phyloP scores from a whole-genome alignment of 169 alveolate species.

The Condylostoma magnum region DNA sequence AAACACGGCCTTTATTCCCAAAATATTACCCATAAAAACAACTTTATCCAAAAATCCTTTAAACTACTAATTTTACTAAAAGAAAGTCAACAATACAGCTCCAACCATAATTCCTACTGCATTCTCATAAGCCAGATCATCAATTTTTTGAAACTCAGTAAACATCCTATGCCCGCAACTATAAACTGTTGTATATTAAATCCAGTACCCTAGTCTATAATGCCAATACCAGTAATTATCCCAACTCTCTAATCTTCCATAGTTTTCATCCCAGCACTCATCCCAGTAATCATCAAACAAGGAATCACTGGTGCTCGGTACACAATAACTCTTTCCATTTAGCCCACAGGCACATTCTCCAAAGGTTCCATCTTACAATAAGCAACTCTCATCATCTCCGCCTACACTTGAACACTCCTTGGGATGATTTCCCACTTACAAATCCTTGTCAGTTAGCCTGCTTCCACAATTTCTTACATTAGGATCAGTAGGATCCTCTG shows the following conservation, averaged over 20 bases:
- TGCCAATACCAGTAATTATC: constrained; percentile 4
- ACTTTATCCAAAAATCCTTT: too few relatives aligned
- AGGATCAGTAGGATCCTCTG: neutral
- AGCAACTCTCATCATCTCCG: neutral
- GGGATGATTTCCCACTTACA: constrained; percentile 1
- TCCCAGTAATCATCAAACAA: neutral
- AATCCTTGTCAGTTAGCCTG: neutral
- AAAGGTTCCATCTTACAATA: neutral
- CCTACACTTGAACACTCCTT: neutral
- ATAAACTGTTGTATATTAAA: neutral
- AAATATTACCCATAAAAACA: too few relatives aligned
- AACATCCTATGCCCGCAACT: neutral
- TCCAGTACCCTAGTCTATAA: neutral
- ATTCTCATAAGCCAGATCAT: neutral
- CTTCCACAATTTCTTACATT: neutral
- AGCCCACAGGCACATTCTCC: constrained; percentile 25
- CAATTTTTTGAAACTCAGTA: neutral
- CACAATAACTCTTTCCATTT: constrained; percentile 13
- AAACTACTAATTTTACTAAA: too few relatives aligned
- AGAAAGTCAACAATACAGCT: too few relatives aligned
- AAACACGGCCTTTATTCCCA: too few relatives aligned
- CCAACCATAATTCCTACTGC: too few relatives aligned
- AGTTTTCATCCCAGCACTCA: neutral
- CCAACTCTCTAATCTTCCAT: neutral
- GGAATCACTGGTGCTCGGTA: neutral